Conservation (phyloP, 2,329 filamentous ascomycete genomes). For the Fusarium temperatum region DNA sequence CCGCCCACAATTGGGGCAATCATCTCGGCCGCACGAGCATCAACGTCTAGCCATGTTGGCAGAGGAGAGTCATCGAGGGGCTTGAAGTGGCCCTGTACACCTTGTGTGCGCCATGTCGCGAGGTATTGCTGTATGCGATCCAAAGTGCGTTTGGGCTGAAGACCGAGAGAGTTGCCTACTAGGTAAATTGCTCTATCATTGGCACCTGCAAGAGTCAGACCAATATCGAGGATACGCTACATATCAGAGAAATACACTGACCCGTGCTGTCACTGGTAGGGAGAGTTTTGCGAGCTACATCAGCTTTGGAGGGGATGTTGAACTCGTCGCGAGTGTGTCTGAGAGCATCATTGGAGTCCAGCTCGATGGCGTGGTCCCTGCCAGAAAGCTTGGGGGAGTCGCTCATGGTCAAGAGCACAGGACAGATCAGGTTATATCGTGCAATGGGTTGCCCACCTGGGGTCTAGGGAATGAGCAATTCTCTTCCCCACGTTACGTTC, state of each 20-base stretch:
- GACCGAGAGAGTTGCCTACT: constrained; percentile 84
- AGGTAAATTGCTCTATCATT: constrained; percentile 68
- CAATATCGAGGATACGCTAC: neutral
- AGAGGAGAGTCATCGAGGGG: constrained; percentile 72
- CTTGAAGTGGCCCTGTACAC: constrained; percentile 82
- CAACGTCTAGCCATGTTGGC: constrained; percentile 77
- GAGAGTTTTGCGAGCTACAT: constrained; percentile 44
- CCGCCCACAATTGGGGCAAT: constrained; percentile 78
- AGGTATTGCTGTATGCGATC: constrained; percentile 74
- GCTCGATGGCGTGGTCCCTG: constrained; percentile 33
- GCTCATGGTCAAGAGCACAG: constrained; percentile 25
- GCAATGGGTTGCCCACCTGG: constrained; percentile 3
- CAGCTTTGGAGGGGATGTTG: constrained; percentile 67
- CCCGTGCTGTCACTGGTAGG: constrained; percentile 8
- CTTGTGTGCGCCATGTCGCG: constrained; percentile 80
- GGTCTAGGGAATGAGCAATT: neutral
- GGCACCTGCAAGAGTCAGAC: constrained; percentile 3
- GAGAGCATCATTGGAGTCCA: constrained; percentile 67
- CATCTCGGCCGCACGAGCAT: constrained; percentile 72
- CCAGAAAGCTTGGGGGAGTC: constrained; percentile 16
- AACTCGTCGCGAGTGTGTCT: constrained; percentile 70
- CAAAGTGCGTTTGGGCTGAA: constrained; percentile 71
- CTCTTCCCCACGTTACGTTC: constrained; percentile 9
- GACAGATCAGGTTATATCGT: constrained; percentile 1
- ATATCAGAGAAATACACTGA: neutral